phyloP scores from a whole-genome alignment of 2,329 filamentous ascomycete species.

The Claviceps humidiphila region DNA sequence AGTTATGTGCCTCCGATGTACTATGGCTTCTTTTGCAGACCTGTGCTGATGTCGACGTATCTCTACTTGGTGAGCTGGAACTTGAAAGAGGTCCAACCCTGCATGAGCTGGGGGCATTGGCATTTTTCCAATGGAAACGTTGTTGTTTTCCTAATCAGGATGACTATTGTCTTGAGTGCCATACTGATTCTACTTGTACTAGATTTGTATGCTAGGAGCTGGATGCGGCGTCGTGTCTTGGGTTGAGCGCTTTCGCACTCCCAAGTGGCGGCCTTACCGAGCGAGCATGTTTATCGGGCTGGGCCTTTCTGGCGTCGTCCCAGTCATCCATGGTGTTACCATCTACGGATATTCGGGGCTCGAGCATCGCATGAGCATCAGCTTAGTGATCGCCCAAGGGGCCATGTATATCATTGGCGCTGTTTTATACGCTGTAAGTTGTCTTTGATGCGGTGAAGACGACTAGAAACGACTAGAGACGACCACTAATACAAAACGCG shows the following conservation, averaged over 20 bases:
- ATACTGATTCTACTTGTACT: background rate
- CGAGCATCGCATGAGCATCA: constrained; percentile 61
- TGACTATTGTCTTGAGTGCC: no score
- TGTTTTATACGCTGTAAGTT: constrained; percentile 64
- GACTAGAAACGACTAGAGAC: background rate
- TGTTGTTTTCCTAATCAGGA: no score
- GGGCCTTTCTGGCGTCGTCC: constrained; percentile 71
- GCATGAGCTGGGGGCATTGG: no score
- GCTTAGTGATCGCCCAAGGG: constrained; percentile 70
- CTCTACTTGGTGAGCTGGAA: constrained; percentile 53
- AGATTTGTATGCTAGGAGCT: constrained; percentile 70
- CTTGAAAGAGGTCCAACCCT: background rate
- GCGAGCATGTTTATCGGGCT: constrained; percentile 82
- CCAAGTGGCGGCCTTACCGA: constrained; percentile 71
- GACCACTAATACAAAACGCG: background rate
- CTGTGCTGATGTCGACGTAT: constrained; percentile 54
- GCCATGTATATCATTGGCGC: constrained; percentile 77
- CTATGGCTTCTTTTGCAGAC: constrained; percentile 69
- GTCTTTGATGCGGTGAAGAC: background rate
- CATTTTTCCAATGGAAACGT: background rate
- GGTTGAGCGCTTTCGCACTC: constrained; percentile 71
- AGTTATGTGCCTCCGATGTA: constrained; percentile 81
- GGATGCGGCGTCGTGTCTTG: constrained; percentile 67
- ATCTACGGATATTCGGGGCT: constrained; percentile 56
- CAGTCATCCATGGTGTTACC: constrained; percentile 62